phyloP scores from a whole-genome alignment of 768 basidiomycete genomes.

The Nidularia sp. region DNA sequence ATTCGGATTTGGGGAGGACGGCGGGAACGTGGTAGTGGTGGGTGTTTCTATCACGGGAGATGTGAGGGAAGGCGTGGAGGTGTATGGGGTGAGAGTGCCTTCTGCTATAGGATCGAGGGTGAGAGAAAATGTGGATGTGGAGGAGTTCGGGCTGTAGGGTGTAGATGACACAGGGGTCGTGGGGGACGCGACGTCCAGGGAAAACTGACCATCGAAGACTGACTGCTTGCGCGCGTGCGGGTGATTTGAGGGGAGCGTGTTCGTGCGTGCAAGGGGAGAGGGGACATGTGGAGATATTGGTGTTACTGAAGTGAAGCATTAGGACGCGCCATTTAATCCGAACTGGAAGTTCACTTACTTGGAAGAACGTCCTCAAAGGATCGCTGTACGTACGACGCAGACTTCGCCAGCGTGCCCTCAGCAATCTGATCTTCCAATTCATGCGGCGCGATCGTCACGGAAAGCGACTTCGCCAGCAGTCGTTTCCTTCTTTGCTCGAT shows the following conservation, averaged over 20 bases:
- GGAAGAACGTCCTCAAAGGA: constrained; percentile 14
- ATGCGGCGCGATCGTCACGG: constrained; percentile 54
- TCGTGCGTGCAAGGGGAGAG: constrained; percentile 45
- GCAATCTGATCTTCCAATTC: constrained; percentile 36
- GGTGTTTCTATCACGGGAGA: constrained; percentile 27
- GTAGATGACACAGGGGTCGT: constrained; percentile 21
- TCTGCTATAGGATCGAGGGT: constrained; percentile 47
- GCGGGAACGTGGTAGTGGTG: not conserved
- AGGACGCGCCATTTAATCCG: not conserved
- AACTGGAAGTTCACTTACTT: constrained; percentile 10
- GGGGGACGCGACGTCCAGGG: constrained; percentile 24
- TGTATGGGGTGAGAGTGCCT: constrained; percentile 22
- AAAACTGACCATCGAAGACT: constrained; percentile 46
- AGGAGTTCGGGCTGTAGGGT: constrained; percentile 33
- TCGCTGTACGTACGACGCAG: constrained; percentile 24
- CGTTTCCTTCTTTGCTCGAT: constrained; percentile 52
- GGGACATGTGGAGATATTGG: constrained; percentile 30
- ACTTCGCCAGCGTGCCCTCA: constrained; percentile 21
- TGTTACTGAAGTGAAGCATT: constrained; percentile 9
- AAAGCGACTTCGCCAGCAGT: constrained; percentile 59
- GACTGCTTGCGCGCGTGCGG: constrained; percentile 80
- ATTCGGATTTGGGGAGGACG: not conserved
- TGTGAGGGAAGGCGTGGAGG: constrained; percentile 30
- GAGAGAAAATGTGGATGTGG: constrained; percentile 44
- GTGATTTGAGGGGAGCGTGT: constrained; percentile 55